Conservation (phyloP, 228 moss, liverwort and hornwort genomes). For the Sphagnum fallax region DNA sequence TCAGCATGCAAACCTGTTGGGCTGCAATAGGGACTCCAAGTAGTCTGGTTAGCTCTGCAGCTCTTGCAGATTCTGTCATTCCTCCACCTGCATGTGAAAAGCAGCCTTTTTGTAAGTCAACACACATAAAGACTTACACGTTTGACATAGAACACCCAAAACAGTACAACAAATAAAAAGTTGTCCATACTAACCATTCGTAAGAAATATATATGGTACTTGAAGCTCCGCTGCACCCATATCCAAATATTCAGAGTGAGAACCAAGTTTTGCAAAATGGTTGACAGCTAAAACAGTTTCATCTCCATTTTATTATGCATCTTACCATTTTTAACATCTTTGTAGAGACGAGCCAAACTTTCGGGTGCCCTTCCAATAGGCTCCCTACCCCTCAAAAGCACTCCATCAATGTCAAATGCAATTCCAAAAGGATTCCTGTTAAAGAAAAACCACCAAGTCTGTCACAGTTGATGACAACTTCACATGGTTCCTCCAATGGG, state of each 20-base stretch:
- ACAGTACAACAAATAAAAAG: not conserved
- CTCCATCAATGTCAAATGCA: conserved; percentile 91
- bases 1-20: conserved; percentile 40
- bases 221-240: conserved; percentile 53
- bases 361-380: conserved; percentile 39
- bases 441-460: not conserved
- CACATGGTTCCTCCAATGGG: too few species aligned
- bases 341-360: conserved; percentile 64
- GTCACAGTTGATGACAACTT: too few species aligned
- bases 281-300: not conserved
- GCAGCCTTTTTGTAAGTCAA: not conserved
- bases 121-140: not conserved
- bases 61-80: conserved; percentile 66
- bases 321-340: conserved; percentile 14
- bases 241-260: conserved; percentile 4
- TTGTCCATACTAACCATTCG: conserved; percentile 50
- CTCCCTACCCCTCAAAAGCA: conserved; percentile 55
- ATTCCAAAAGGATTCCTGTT: conserved; percentile 58
- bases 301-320: not conserved
- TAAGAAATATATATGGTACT: conserved; percentile 82
- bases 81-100: conserved; percentile 48
- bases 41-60: conserved; percentile 39
- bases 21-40: conserved; percentile 63
- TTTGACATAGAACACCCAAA: not conserved
- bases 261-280: not conserved